Conservation (phyloP, 2,329 filamentous ascomycete genomes). For the Curvularia spicifera region DNA sequence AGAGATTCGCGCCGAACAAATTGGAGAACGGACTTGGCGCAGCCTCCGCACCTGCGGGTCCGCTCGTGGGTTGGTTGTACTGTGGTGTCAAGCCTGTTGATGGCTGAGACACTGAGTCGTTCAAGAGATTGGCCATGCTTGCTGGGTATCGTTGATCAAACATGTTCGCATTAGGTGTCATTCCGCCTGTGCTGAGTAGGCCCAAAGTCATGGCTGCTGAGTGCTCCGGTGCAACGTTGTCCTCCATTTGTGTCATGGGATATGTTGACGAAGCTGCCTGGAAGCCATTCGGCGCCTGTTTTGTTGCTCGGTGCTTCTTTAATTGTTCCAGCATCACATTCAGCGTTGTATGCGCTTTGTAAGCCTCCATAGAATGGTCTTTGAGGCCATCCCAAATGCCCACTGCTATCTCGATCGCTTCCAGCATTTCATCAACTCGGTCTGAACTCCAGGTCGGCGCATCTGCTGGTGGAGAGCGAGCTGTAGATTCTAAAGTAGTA, state of each 20-base stretch:
- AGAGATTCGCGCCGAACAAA: slow-evolving; percentile 59
- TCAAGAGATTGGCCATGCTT: slow-evolving; percentile 48
- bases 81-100: slow-evolving; percentile 44
- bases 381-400: slow-evolving; percentile 81
- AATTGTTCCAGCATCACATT: slow-evolving; percentile 85
- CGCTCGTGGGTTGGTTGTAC: slow-evolving; percentile 43
- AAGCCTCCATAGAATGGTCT: slow-evolving; percentile 84
- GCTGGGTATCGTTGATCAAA: slow-evolving; percentile 50
- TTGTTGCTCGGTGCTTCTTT: slow-evolving; percentile 55
- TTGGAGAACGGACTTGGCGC: slow-evolving; percentile 61
- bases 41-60: slow-evolving; percentile 44
- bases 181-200: slow-evolving; percentile 67
- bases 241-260: slow-evolving; percentile 50
- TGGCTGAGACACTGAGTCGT: slow-evolving; percentile 44
- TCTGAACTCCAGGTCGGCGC: slow-evolving; percentile 55
- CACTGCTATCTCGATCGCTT: slow-evolving; percentile 72
- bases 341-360: slow-evolving; percentile 82
- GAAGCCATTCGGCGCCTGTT: slow-evolving; percentile 40
- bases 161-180: slow-evolving; percentile 59
- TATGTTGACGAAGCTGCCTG: slow-evolving; percentile 40
- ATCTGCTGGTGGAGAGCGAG: slow-evolving; percentile 47
- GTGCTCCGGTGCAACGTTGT: slow-evolving; percentile 66
- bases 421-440: slow-evolving; percentile 74
- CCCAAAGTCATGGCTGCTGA: slow-evolving; percentile 74
- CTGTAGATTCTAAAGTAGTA: slow-evolving; percentile 55